A percentile compares a stretch with the other conserved stretches of the same genome.
phyloP scores from a whole-genome alignment of 139 green algal genomes.

The Haematococcus lacustris region DNA sequence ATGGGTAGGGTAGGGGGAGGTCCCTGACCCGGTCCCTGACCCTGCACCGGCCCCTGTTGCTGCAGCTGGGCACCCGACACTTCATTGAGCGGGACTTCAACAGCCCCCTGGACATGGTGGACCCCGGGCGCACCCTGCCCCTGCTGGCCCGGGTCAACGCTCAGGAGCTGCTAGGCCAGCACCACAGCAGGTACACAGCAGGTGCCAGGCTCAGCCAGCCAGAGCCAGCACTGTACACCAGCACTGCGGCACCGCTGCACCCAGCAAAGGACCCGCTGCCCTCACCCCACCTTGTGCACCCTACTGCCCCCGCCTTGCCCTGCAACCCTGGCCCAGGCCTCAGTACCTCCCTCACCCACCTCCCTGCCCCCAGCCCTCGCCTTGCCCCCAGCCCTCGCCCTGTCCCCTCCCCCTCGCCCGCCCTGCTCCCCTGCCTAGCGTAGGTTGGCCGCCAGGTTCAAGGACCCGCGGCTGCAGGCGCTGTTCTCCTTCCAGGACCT shows the following conservation, averaged over 20 bases:
- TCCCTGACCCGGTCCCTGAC: no score
- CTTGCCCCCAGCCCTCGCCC: no score
- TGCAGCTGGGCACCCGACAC: slow-evolving; percentile 34
- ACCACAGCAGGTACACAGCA: slow-evolving; percentile 34
- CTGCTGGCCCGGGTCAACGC: slow-evolving; percentile 51
- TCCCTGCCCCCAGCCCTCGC: no score
- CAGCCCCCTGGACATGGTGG: slow-evolving; percentile 36
- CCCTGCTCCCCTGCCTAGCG: no score
- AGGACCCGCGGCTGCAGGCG: slow-evolving; percentile 46
- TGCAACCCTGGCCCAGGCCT: background rate
- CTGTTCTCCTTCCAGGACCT: slow-evolving; percentile 79
- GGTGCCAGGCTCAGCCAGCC: no score
- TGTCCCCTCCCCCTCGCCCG: no score
- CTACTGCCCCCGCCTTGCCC: background rate
- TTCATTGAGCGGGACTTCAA: slow-evolving; percentile 77
- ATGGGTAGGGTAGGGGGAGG: no score
- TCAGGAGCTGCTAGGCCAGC: slow-evolving; percentile 57
- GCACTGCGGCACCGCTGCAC: background rate
- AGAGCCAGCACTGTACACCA: no score
- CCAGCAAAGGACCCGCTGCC: background rate
- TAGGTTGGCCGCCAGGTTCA: no score
- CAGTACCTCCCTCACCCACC: background rate
- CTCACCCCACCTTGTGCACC: background rate
- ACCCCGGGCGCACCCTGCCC: slow-evolving; percentile 44
- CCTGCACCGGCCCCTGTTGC: no score